Evolutionary conservation across 441 rosid genomes (phyloP).

Genomic region (Adansonia madagascariensis): DNA sequence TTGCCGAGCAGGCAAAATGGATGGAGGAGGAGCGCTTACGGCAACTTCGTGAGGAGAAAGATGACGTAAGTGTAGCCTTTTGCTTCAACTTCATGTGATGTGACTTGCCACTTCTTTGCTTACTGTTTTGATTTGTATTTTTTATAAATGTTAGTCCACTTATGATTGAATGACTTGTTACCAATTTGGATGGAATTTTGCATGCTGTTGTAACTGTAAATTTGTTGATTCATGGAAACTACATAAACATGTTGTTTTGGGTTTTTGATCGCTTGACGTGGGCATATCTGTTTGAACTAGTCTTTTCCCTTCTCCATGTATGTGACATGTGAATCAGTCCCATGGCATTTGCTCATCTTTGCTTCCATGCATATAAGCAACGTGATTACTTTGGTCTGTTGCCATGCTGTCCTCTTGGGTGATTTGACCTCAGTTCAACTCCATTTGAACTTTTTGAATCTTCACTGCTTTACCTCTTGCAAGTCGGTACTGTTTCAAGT

Average conservation of each 20-base stretch:
- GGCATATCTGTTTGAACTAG: background rate
- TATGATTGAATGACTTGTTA: conserved; percentile 1
- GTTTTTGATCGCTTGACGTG: background rate
- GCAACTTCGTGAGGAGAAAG: conserved; percentile 53
- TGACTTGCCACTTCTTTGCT: background rate
- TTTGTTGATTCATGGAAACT: background rate
- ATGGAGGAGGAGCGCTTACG: conserved; percentile 71
- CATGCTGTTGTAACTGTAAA: background rate
- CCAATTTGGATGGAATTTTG: background rate
- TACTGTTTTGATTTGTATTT: background rate
- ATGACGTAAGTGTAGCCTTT: no score
- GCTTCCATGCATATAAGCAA: background rate
- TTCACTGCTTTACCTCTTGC: background rate
- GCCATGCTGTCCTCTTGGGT: no score
- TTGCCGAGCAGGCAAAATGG: conserved; percentile 89
- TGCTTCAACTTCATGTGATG: no score
- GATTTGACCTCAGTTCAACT: background rate
- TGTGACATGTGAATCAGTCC: background rate
- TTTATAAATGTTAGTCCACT: background rate
- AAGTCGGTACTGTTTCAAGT: background rate
- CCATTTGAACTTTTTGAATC: background rate
- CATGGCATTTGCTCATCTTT: background rate
- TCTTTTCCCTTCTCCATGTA: background rate
- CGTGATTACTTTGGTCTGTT: background rate
- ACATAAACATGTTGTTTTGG: background rate